Evolutionary conservation across 306 rosid genomes (phyloP), one percentile per base, ranked within the genome.

Genomic region (Leucaena leucocephala): DNA sequence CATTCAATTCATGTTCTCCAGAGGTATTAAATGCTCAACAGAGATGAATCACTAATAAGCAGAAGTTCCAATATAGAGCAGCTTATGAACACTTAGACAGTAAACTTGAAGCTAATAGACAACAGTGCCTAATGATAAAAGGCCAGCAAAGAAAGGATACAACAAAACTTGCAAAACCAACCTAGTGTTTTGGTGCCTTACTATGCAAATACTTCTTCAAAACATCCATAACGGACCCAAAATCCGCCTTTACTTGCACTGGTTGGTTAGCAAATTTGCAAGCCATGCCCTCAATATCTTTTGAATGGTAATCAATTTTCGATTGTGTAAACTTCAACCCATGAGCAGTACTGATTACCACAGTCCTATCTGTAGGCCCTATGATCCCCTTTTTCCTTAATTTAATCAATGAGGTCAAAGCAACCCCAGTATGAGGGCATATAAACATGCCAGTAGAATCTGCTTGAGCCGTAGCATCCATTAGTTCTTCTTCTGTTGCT

Each of bases 341-440:
- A 61, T 88, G 92, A 19, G 90, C 92, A 22, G 92, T 86, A 83
- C 92, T 88, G 69, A 88, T 90, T 22, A 88, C 92, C 88, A 88
- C 92, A 0, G 92, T 86, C 59, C 87, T 46, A 55, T 88, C 92
- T 0, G 77, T 86, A 0, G 84, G 81, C 33, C 72, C 84, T 48
- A 88, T 88, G 40, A 84, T 77, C 68, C 88, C 90, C 22, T 75
- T 75, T 35, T 84, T 81, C 84, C 89, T 77, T 3, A 86, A 85
- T 75, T 88, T 88, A 39, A 86, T 49, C 79, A 88, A 81, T 6
- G 92, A 89, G 0, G 87, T 4, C 85, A 86, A 68, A 8, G 92
- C 92, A 74, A 88, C 92, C 38, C 92, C 92, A 8, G 90, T 88
- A 71, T 88, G 92, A 14, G 92, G 92, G 40, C 92, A 88, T 11